These are phyloP conservation scores for Penicillium salamii DNA, from an alignment of 495 filamentous ascomycete genomes.

Conservation along the genomic window DNA sequence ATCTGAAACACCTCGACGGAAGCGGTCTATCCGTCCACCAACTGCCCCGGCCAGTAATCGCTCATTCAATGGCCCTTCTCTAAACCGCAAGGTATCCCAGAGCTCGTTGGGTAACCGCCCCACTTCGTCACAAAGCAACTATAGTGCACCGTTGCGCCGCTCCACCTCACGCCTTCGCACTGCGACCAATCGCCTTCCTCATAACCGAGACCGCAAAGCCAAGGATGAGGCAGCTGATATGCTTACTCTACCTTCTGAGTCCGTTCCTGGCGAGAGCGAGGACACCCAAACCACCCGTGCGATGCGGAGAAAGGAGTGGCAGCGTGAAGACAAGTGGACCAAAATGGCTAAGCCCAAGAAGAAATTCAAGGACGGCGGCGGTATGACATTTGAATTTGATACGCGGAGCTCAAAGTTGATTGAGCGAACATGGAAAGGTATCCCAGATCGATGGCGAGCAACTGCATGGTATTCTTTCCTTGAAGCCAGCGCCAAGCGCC, in stretches of 20 bases:
- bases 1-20: conserved; percentile 60
- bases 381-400: conserved; percentile 90
- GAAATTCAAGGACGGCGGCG: conserved; percentile 61
- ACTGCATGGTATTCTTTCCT: conserved; percentile 96
- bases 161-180: conserved; percentile 52
- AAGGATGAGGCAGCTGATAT: conserved; percentile 88
- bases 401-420: conserved; percentile 79
- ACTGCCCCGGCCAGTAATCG: conserved; percentile 41
- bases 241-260: conserved; percentile 72
- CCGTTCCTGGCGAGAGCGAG: conserved; percentile 54
- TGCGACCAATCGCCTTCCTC: conserved; percentile 71
- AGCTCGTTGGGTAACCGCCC: conserved; percentile 28
- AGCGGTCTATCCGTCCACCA: conserved; percentile 49
- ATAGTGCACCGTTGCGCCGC: conserved; percentile 35
- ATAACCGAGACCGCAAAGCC: conserved; percentile 69
- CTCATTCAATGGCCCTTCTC: conserved; percentile 54
- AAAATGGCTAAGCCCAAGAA: conserved; percentile 82
- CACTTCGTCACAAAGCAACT: conserved; percentile 47
- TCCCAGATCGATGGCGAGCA: conserved; percentile 91
- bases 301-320: conserved; percentile 75
- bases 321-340: conserved; percentile 89
- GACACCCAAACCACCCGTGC: conserved; percentile 54
- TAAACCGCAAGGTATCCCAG: conserved; percentile 43
- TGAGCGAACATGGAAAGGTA: conserved; percentile 94
- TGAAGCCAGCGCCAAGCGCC: conserved; percentile 69